Conservation (phyloP, 164 flowering plant genomes). For the Macadamia tetraphylla region DNA sequence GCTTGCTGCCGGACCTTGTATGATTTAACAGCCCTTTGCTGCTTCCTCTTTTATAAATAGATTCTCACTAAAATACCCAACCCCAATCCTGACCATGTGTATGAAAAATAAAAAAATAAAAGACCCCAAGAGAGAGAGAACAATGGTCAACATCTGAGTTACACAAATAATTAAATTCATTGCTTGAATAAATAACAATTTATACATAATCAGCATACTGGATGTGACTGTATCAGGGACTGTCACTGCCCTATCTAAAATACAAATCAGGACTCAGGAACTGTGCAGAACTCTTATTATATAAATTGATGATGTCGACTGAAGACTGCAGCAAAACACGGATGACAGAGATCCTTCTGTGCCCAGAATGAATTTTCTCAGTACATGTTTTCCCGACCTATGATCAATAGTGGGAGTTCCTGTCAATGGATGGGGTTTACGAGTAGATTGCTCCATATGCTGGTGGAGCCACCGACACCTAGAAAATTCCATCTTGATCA, state of each 20-base stretch:
- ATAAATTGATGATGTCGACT: background rate
- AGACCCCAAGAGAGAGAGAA: background rate
- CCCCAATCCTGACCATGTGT: no score
- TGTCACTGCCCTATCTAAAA: background rate
- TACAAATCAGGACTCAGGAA: background rate
- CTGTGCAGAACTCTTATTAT: background rate
- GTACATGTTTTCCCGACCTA: background rate
- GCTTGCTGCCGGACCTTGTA: no score
- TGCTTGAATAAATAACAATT: background rate
- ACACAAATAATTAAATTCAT: background rate
- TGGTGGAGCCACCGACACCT: background rate
- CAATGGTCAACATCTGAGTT: background rate
- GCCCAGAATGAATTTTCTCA: constrained; percentile 5
- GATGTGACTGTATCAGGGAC: constrained; percentile 2
- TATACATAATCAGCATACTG: constrained; percentile 3
- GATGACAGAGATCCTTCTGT: background rate
- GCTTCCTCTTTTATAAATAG: no score
- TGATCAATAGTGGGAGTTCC: background rate
- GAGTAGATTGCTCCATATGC: background rate
- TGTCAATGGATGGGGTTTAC: background rate
- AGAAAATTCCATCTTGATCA: background rate
- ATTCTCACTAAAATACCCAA: no score
- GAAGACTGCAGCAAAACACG: background rate
- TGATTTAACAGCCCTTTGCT: no score
- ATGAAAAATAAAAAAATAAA: no score